phyloP scores from a whole-genome alignment of 2,329 filamentous ascomycete species.

The Karstenula rhodostoma region DNA sequence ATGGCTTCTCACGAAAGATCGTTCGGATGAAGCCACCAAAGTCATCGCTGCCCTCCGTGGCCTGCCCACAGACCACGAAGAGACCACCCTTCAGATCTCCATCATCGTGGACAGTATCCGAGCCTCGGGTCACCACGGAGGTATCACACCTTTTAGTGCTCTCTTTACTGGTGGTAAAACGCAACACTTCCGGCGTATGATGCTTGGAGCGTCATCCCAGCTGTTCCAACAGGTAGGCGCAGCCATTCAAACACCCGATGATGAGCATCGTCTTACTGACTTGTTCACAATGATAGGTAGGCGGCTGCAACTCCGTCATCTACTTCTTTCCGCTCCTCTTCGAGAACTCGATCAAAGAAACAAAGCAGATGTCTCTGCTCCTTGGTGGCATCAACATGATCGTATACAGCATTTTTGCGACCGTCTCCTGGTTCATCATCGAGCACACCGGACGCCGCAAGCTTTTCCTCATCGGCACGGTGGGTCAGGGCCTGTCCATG shows the following conservation, averaged over 20 bases:
- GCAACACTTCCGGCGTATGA: slow-evolving; percentile 70
- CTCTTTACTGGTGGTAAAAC: slow-evolving; percentile 70
- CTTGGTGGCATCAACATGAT: slow-evolving; percentile 62
- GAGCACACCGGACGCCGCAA: slow-evolving; percentile 65
- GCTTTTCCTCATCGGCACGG: slow-evolving; percentile 53
- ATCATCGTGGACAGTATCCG: slow-evolving; percentile 69
- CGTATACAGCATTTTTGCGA: slow-evolving; percentile 64
- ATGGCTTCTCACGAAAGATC: slow-evolving; percentile 71
- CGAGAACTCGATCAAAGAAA: slow-evolving; percentile 60
- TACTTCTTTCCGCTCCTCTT: slow-evolving; percentile 55
- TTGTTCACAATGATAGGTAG: slow-evolving; percentile 35
- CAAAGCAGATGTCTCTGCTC: slow-evolving; percentile 53
- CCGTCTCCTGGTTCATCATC: slow-evolving; percentile 69
- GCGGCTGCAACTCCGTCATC: slow-evolving; percentile 52
- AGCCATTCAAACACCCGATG: no score
- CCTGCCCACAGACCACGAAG: slow-evolving; percentile 59
- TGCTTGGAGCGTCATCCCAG: slow-evolving; percentile 63
- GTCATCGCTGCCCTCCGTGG: slow-evolving; percentile 62
- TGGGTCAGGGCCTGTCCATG: slow-evolving; percentile 62
- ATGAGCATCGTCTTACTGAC: not conserved
- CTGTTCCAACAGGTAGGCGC: slow-evolving; percentile 38
- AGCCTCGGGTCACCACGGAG: slow-evolving; percentile 51
- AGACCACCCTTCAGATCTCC: slow-evolving; percentile 67
- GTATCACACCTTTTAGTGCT: slow-evolving; percentile 57
- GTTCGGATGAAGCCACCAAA: slow-evolving; percentile 65